Conservation (phyloP, 345 rosid species). For the Populus deltoides region DNA sequence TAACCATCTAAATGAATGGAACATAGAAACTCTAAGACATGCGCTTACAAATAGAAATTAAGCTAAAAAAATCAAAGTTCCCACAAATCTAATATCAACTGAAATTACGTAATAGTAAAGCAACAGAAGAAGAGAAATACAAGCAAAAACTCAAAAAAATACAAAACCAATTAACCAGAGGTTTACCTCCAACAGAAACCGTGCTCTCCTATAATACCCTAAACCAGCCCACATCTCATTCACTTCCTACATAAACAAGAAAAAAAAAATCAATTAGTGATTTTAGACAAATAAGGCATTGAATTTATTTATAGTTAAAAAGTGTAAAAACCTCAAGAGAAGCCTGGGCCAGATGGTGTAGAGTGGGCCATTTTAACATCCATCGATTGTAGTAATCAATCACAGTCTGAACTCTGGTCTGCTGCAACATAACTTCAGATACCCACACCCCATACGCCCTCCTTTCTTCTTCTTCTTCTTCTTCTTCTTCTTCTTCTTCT, state of each 20-base stretch:
- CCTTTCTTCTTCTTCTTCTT: constrained; percentile 29
- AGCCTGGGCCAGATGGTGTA: constrained; percentile 68
- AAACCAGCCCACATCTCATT: constrained; percentile 98
- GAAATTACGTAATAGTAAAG: background rate
- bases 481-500: constrained; percentile 20
- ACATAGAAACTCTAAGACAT: background rate
- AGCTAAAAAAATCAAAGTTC: background rate
- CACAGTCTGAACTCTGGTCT: constrained; percentile 91
- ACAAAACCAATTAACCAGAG: background rate
- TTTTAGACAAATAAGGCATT: background rate
- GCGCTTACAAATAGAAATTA: background rate
- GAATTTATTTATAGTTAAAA: background rate
- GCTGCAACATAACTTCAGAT: constrained; percentile 95
- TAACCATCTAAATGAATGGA: background rate
- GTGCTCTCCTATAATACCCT: constrained; percentile 89
- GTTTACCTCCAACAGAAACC: constrained; percentile 80
- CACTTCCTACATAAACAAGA: constrained; percentile 61
- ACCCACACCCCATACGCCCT: constrained; percentile 94
- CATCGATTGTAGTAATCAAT: constrained; percentile 81
- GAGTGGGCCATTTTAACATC: constrained; percentile 90
- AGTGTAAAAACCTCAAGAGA: constrained; percentile 57
- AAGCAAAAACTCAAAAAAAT: background rate
- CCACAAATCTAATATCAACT: background rate
- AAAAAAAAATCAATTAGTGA: background rate
- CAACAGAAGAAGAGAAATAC: background rate